Base-by-base conservation (phyloP, 352 stramenopile species). In the Pythium sukuiense region DNA sequence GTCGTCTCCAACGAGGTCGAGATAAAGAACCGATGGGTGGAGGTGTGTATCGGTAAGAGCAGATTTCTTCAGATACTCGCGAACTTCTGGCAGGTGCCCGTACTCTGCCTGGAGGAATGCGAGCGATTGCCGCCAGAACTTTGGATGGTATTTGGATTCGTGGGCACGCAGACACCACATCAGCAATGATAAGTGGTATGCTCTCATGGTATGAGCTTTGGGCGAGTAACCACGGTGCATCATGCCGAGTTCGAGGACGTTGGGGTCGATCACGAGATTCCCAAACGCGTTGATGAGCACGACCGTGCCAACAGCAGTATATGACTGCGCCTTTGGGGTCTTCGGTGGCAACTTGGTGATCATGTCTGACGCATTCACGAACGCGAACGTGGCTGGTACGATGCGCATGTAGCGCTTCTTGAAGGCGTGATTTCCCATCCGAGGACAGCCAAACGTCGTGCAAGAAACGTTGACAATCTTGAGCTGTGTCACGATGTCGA, bases 251-350 rank as follows among this genome's bases (percentile, higher is more conserved):
- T 85, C 74, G 4, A 85, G 67, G 30, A 69, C 26, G 32, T 76
- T 82, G 5, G 72, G 77, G 11, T 80, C 68, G 60, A 85, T 72
- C 32, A 85, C 65, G 37, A 85, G 61, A 49, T 83, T 85, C 9
- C 74, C 77, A 30, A 79, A 72, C 45, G 65, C 27, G 52, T 83
- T 80, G 57, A 80, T 49, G 20, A 85, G 55, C 27, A 82, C 71
- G 11, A 67, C 58, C 20, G 62, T 76, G 24, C 73, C 77, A n/a
- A 85, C 73, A 8, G 56, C 65, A 7, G 69, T 63, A 43, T 80
- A 83, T 55, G 75, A 80, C 39, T 73, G 62, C 27, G 75, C 72
- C 20, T 78, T 77, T 5, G 72, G 67, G 5, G 72, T 78, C 58
- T 78, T 72, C n/a, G 72, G 75, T 0, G 72, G 72, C 33, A 82